Percentiles rank a stretch among this genome's conserved stretches.
Conservation (phyloP, 2,329 filamentous ascomycete species). For the Venturiaceae sp. region DNA sequence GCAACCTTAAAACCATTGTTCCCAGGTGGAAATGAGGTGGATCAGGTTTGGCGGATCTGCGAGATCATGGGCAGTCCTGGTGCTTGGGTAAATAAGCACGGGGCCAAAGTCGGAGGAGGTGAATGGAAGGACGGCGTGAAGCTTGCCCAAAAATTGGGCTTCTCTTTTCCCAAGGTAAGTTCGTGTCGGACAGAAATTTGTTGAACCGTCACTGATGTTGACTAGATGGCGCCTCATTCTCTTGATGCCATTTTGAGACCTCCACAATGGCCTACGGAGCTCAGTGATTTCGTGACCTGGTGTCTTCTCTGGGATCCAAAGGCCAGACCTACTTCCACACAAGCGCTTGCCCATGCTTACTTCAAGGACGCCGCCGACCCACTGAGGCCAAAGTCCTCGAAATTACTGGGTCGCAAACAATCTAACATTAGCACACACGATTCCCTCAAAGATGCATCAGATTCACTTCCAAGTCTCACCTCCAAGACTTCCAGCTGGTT, state of each 20-base stretch:
- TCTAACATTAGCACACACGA: slow-evolving; percentile 64
- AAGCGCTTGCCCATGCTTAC: slow-evolving; percentile 93
- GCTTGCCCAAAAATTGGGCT: slow-evolving; percentile 89
- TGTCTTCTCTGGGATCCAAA: slow-evolving; percentile 99
- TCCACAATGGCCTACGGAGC: slow-evolving; percentile 81
- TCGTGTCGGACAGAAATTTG: neutral
- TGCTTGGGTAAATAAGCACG: slow-evolving; percentile 93
- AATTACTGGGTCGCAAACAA: slow-evolving; percentile 78
- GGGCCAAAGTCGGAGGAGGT: slow-evolving; percentile 78
- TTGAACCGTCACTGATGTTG: slow-evolving; percentile 6
- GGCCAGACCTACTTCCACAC: slow-evolving; percentile 77
- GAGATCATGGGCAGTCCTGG: slow-evolving; percentile 99
- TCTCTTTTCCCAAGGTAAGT: slow-evolving; percentile 80
- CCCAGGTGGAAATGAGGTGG: slow-evolving; percentile 94
- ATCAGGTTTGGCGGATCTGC: slow-evolving; percentile 97
- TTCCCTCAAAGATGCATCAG: slow-evolving; percentile 52
- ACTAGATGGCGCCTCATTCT: slow-evolving; percentile 86
- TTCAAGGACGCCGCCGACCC: slow-evolving; percentile 90
- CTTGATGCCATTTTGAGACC: slow-evolving; percentile 88
- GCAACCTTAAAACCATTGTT: slow-evolving; percentile 94
- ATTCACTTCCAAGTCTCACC: slow-evolving; percentile 49
- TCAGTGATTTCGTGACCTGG: slow-evolving; percentile 94
- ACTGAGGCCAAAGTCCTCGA: slow-evolving; percentile 85
- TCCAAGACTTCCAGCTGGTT: slow-evolving; percentile 91
- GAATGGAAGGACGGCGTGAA: slow-evolving; percentile 95